phyloP scores from a whole-genome alignment of 2,329 filamentous ascomycete species.

The Stachybotrys echinatus region DNA sequence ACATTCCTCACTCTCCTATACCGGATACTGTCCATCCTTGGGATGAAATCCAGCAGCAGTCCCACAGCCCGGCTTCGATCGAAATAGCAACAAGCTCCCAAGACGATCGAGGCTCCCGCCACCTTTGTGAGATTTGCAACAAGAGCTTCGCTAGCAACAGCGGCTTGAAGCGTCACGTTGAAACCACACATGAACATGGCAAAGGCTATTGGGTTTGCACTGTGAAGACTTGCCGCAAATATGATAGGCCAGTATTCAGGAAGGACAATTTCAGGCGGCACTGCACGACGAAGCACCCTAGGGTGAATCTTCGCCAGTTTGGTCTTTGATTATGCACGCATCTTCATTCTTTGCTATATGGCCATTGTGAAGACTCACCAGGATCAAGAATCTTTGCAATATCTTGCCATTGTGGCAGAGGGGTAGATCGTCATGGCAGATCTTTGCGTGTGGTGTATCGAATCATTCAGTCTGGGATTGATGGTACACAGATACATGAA shows the following conservation, averaged over 20 bases:
- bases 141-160: not conserved
- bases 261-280: not conserved
- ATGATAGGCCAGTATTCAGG: not conserved
- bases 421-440: no score
- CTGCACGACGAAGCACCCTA: not conserved
- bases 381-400: no score
- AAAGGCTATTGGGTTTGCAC: not conserved
- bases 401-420: no score
- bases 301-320: not conserved
- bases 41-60: not conserved
- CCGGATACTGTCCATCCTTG: not conserved
- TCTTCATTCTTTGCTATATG: no score
- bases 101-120: not conserved
- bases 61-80: not conserved
- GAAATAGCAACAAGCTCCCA: not conserved
- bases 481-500: no score
- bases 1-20: not conserved
- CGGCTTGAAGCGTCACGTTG: not conserved
- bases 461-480: no score
- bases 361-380: no score
- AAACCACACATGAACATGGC: not conserved
- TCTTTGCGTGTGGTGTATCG: no score
- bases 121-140: not conserved
- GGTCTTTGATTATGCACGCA: not conserved
- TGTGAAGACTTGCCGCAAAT: not conserved